Conservation (phyloP, 2,329 filamentous ascomycete species). For the Alternaria rosae region DNA sequence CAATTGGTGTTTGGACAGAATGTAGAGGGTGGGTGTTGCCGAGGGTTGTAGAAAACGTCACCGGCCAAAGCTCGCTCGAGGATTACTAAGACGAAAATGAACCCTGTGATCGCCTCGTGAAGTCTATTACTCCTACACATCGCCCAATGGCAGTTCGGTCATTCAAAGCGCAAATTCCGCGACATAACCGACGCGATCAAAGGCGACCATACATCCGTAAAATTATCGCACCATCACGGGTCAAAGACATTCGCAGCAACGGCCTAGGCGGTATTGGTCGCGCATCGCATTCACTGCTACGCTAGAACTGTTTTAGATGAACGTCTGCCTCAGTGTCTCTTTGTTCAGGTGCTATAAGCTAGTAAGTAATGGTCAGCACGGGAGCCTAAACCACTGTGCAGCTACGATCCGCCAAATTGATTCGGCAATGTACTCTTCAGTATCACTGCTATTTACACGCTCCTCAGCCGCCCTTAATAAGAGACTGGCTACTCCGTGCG, state of each 20-base stretch:
- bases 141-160: conserved; percentile 3
- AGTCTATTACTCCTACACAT: conserved; percentile 28
- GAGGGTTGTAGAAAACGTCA: conserved; percentile 36
- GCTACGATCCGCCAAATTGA: neutral
- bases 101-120: conserved; percentile 22
- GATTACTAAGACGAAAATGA: conserved; percentile 22
- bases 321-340: neutral
- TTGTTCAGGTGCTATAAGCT: neutral
- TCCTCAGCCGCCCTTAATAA: neutral
- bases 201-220: neutral
- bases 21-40: conserved; percentile 21
- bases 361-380: neutral
- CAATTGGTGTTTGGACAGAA: conserved; percentile 22
- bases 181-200: neutral
- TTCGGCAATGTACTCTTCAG: neutral
- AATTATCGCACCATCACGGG: neutral
- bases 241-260: neutral
- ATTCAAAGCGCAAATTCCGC: neutral
- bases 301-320: neutral
- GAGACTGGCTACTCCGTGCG: neutral
- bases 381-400: neutral
- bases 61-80: conserved; percentile 23
- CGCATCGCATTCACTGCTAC: neutral
- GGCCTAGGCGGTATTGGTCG: neutral
- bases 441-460: neutral